Evolutionary conservation across 2,329 filamentous ascomycete species (phyloP), one percentile per base, ranked within the genome.

Genomic region (Trichoderma cornu-damae): DNA sequence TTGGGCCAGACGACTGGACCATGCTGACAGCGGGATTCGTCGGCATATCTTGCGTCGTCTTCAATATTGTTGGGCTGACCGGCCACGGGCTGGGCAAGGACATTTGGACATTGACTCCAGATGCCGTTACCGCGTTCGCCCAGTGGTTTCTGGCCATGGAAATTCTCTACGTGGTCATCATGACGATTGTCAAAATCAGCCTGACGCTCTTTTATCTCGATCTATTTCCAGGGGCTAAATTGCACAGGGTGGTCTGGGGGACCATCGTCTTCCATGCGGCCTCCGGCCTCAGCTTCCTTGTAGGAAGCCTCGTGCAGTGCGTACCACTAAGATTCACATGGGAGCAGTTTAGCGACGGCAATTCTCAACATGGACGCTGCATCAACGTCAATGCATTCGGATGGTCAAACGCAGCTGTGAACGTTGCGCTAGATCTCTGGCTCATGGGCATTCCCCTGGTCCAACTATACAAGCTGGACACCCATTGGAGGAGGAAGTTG

Each of bases 371-470:
- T 0, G 77, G 77, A 1, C 66, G 52, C 3, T 79, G 77, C 56
- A 64, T 76, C 52, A 67, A 78, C 40, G 65, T 72, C 11, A 73
- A 72, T 42, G 64, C 68, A 0, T 68, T 75, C 18, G 69, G 68
- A 2, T 79, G 75, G 73, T 69, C 70, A 30, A 73, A 77, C 28
- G 75, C 76, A 0, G 64, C 63, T 1, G 69, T 77, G 44, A 73
- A 75, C 43, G 74, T 79, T 11, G 65, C 65, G 2, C 62, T 77
- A 16, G 76, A 79, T 57, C 4, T 77, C 0, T 70, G 71, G 62
- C 76, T 79, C 59, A 67, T 78, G 37, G 69, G 64, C 0, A 63
- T 78, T 1, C 75, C 76, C 0, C 63, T 78, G n/a, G 70, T 68
- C 30, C 69, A 73, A 16, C 61, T 79, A 0, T 59, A 67, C 3